Conservation (phyloP, 164 flowering plant species). For the Sedum album region DNA sequence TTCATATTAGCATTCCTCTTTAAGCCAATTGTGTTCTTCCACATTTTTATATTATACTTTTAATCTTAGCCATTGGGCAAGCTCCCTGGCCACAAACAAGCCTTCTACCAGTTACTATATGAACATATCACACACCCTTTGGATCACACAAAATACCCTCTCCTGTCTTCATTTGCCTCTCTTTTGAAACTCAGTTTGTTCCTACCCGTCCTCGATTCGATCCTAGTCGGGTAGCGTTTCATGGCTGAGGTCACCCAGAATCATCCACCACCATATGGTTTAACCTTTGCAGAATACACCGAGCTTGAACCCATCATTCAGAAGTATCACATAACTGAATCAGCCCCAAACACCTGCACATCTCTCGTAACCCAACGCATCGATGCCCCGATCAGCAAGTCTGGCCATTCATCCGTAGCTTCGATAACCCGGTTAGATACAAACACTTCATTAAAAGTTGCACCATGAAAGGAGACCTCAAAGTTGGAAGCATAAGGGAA, state of each 20-base stretch:
- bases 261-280: not conserved
- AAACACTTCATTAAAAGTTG: constrained; percentile 30
- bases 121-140: not conserved
- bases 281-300: not conserved
- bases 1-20: not conserved
- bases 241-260: not conserved
- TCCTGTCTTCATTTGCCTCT: not conserved
- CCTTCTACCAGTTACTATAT: not conserved
- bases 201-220: not conserved
- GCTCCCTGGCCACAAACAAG: not conserved
- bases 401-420: no score
- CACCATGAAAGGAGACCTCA: constrained; percentile 18
- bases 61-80: not conserved
- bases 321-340: constrained; percentile 16
- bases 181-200: not conserved
- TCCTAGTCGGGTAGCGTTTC: no score
- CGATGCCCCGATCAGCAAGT: no score
- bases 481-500: constrained; percentile 21
- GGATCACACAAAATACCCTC: not conserved
- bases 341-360: constrained; percentile 25
- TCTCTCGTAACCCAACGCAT: constrained; percentile 20
- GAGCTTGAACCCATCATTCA: not conserved
- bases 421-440: constrained; percentile 38
- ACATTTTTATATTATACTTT: no score
- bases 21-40: not conserved